Conservation (phyloP, 164 flowering plant species). For the Chimonanthus salicifolius region DNA sequence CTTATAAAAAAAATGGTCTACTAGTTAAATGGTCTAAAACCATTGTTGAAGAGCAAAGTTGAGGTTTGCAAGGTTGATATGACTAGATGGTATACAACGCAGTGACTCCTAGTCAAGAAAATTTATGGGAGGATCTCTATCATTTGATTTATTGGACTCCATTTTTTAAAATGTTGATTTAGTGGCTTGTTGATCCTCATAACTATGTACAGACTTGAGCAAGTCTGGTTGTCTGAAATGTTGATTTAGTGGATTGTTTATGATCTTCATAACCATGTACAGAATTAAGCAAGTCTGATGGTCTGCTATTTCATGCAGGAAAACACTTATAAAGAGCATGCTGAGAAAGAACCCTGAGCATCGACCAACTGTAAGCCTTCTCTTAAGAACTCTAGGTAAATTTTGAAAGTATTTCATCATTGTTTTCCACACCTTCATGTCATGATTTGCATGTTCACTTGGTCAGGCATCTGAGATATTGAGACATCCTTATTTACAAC, state of each 20-base stretch:
- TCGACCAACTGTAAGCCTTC: conserved; percentile 71
- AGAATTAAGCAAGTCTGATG: conserved; percentile 3
- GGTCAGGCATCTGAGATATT: conserved; percentile 83
- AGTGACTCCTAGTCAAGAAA: neutral
- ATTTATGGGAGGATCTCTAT: neutral
- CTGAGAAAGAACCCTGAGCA: conserved; percentile 95
- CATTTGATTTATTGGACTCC: no score
- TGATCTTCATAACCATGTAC: neutral
- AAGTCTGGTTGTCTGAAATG: neutral
- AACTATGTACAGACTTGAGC: neutral
- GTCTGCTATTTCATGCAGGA: conserved; percentile 41
- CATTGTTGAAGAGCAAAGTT: no score
- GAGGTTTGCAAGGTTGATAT: no score
- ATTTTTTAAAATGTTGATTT: no score
- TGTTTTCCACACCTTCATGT: conserved; percentile 6
- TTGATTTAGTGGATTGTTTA: neutral
- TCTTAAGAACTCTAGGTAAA: neutral
- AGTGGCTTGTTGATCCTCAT: neutral
- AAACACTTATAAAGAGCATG: conserved; percentile 91
- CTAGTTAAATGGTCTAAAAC: no score
- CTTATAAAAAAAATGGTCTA: no score
- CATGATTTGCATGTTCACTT: conserved; percentile 20
- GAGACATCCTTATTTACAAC: conserved; percentile 89
- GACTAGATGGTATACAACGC: neutral
- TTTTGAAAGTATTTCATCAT: neutral